Conservation (phyloP, 1,284 basidiomycete genomes). For the Ustilago xerochloae region DNA sequence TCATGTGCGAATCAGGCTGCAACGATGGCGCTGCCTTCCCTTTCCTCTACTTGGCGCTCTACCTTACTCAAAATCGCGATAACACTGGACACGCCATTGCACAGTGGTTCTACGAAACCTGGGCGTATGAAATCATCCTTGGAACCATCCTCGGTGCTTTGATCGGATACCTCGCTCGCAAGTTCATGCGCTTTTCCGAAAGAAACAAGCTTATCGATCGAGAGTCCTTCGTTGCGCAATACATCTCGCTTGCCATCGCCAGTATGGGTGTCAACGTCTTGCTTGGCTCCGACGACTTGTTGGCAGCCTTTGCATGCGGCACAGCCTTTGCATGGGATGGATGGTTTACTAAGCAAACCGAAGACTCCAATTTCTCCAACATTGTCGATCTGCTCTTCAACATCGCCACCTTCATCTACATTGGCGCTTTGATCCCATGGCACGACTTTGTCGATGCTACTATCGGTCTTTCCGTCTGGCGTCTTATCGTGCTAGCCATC, state of each 20-base stretch:
- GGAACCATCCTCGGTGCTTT: constrained; percentile 82
- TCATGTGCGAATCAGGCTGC: constrained; percentile 90
- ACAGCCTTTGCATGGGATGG: constrained; percentile 96
- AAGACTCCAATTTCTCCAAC: constrained; percentile 84
- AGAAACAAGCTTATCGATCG: constrained; percentile 89
- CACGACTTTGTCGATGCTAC: constrained; percentile 56
- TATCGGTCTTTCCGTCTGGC: constrained; percentile 58
- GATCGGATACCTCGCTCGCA: constrained; percentile 84
- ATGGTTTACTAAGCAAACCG: constrained; percentile 93
- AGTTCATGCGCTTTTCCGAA: constrained; percentile 96
- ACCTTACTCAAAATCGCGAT: constrained; percentile 80
- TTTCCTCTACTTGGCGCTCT: constrained; percentile 92
- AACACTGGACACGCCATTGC: constrained; percentile 74
- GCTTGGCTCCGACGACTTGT: constrained; percentile 65
- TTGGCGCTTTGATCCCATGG: constrained; percentile 68
- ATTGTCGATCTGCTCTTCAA: constrained; percentile 84
- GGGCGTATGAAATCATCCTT: constrained; percentile 82
- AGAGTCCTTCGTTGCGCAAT: constrained; percentile 91
- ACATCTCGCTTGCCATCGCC: constrained; percentile 83
- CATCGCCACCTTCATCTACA: constrained; percentile 67
- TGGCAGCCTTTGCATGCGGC: constrained; percentile 89
- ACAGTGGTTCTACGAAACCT: constrained; percentile 66
- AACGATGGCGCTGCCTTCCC: constrained; percentile 84
- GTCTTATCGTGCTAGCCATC: constrained; percentile 63
- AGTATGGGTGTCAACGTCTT: constrained; percentile 74